Base-by-base conservation (phyloP, 2,329 filamentous ascomycete species). In the Diaporthe helianthi region DNA sequence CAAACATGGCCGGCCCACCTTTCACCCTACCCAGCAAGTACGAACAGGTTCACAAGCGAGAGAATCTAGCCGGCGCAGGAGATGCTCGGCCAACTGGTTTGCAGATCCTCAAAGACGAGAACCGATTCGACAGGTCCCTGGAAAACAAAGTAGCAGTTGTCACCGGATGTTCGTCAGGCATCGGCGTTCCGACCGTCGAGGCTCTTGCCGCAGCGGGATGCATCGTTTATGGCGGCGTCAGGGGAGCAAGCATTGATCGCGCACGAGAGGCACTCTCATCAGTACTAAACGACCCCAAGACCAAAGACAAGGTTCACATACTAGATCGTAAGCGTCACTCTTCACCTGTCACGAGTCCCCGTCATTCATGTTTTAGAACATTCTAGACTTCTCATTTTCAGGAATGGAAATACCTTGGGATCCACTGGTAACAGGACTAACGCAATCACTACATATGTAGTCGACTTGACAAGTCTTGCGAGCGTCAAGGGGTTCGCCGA, bases 201-300 rank as follows among this genome's bases (percentile, higher is more conserved):
- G 83, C 82, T 2, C 74, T 86, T 12, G 71, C 75, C 22, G 74
- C 79, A 6, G 82, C 83, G 0, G 83, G 83, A 15, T 81, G 81
- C 19, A 80, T 75, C 22, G 72, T 84, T 46, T 85, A 79, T 72
- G 75, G 80, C 31, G 81, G 82, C 5, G 83, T 78, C 4, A 78
- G 84, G 13, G 75, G 84, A 67, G 36, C 47, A 9, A 70, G 68
- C 31, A 69, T 82, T 1, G 70, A 74, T 7, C 84, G 83, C 72
- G 80, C 79, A 49, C 71, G 78, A 51, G 72, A 71, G 60, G 79
- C 73, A 9, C 71, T 80, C 5, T 75, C 73, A 6, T 73, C 76
- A 1, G 72, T 79, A 24, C 71, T 77, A 24, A 72, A 74, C 10
- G 70, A 73, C 7, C 73, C 60, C n/a, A 33, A 53, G 44, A 66